Conservation (phyloP, 148 eudicot genomes). For the Vaccinium macrocarpon region DNA sequence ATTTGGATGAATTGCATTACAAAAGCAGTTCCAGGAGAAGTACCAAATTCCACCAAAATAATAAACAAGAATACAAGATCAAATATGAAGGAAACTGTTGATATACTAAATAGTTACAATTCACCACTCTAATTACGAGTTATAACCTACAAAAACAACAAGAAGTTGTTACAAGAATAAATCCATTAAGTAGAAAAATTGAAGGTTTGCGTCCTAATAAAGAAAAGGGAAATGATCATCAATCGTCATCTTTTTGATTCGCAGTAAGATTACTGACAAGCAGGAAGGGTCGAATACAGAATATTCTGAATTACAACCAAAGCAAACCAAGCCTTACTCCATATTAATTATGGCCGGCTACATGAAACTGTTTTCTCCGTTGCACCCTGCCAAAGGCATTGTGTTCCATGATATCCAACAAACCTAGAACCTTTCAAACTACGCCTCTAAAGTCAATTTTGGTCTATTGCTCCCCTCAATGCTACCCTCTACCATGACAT, state of each 20-base stretch:
- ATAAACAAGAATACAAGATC: background rate
- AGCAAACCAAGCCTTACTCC: background rate
- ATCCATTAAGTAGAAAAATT: background rate
- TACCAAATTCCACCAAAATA: background rate
- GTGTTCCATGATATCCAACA: background rate
- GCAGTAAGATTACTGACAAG: background rate
- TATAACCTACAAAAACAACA: background rate
- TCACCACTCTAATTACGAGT: background rate
- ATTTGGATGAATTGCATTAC: background rate
- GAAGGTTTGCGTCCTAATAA: background rate
- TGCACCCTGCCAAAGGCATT: background rate
- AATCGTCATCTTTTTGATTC: background rate
- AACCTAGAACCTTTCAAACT: background rate
- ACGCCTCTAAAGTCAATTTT: background rate
- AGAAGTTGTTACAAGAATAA: background rate
- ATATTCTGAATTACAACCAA: background rate
- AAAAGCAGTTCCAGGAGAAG: background rate
- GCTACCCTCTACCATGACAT: background rate
- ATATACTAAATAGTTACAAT: background rate
- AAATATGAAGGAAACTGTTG: background rate
- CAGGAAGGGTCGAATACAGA: background rate
- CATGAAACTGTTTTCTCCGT: background rate
- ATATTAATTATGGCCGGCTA: background rate
- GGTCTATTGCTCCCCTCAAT: background rate
- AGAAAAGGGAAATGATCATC: background rate